Percentiles rank a stretch among this genome's conserved stretches.
Conservation (phyloP, 2,329 filamentous ascomycete genomes). For the Juglanconis sp. region DNA sequence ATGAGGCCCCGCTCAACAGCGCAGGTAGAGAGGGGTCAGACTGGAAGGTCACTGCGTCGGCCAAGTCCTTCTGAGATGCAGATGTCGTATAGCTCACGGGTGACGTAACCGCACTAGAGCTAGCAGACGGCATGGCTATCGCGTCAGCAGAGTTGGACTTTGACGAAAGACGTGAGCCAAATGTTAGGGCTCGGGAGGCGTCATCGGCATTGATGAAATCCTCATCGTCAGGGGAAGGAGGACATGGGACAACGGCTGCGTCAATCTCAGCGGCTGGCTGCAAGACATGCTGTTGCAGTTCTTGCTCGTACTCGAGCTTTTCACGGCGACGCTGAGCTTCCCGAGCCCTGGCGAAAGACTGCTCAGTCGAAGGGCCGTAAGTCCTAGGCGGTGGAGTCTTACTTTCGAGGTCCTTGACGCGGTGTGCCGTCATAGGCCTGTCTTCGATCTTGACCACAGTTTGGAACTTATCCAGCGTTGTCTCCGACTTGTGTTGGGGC, state of each 20-base stretch:
- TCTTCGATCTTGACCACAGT: slow-evolving; percentile 36
- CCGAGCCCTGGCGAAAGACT: slow-evolving; percentile 36
- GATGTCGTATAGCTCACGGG: slow-evolving; percentile 40
- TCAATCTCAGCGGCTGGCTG: slow-evolving; percentile 23
- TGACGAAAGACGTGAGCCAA: slow-evolving; percentile 46
- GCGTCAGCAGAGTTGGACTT: slow-evolving; percentile 49
- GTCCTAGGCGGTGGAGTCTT: slow-evolving; percentile 33
- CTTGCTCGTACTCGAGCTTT: slow-evolving; percentile 32
- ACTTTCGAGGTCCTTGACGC: slow-evolving; percentile 36
- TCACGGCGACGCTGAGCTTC: slow-evolving; percentile 31
- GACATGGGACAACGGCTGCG: slow-evolving; percentile 35
- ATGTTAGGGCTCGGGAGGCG: slow-evolving; percentile 38
- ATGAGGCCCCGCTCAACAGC: slow-evolving; percentile 61
- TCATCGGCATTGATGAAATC: slow-evolving; percentile 29
- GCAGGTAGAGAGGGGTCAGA: slow-evolving; percentile 64
- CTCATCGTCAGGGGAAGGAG: slow-evolving; percentile 45
- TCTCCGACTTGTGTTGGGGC: slow-evolving; percentile 38
- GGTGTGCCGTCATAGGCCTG: slow-evolving; percentile 47
- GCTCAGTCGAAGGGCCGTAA: slow-evolving; percentile 37
- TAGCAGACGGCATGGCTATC: slow-evolving; percentile 51
- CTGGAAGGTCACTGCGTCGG: slow-evolving; percentile 52
- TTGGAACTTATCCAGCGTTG: slow-evolving; percentile 37
- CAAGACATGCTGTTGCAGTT: slow-evolving; percentile 19
- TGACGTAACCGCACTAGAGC: slow-evolving; percentile 51
- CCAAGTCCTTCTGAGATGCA: slow-evolving; percentile 36